Evolutionary conservation across 2,329 filamentous ascomycete genomes (phyloP).

Genomic region (Fusarium duplospermum): DNA sequence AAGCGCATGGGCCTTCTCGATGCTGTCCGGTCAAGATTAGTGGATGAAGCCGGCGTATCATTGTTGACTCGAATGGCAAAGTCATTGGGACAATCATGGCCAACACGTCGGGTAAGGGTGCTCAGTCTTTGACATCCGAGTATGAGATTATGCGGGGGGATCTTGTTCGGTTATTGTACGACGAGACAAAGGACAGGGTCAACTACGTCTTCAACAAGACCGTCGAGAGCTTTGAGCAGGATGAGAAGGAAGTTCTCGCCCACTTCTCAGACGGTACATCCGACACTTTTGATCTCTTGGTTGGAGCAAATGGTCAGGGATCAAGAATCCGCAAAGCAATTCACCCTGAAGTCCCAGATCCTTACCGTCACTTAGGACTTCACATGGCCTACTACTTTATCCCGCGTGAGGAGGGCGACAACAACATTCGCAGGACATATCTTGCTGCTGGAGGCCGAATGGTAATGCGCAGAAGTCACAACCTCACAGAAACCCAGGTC

Average conservation of each 20-base stretch:
- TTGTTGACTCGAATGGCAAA: slow-evolving; percentile 6
- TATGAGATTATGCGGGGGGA: slow-evolving; percentile 68
- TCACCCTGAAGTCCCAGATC: background rate
- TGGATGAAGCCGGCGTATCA: slow-evolving; percentile 19
- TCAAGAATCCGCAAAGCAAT: slow-evolving; percentile 27
- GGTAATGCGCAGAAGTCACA: slow-evolving; percentile 32
- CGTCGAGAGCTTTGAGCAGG: slow-evolving; percentile 22
- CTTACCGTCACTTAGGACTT: slow-evolving; percentile 34
- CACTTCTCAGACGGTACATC: slow-evolving; percentile 22
- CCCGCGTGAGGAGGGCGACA: slow-evolving; percentile 17
- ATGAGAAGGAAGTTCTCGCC: slow-evolving; percentile 18
- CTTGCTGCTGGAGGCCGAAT: slow-evolving; percentile 14
- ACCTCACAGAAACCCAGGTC: slow-evolving; percentile 27
- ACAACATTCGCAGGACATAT: slow-evolving; percentile 25
- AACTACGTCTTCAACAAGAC: slow-evolving; percentile 19
- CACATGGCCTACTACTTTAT: slow-evolving; percentile 36
- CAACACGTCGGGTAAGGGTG: slow-evolving; percentile 32
- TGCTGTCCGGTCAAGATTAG: slow-evolving; percentile 1
- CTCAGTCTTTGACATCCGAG: slow-evolving; percentile 57
- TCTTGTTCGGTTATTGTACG: slow-evolving; percentile 57
- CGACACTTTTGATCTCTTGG: slow-evolving; percentile 19
- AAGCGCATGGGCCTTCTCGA: slow-evolving; percentile 20
- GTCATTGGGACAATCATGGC: slow-evolving; percentile 21
- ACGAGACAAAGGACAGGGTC: slow-evolving; percentile 11
- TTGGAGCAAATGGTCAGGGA: slow-evolving; percentile 28